Evolutionary conservation across 192 early-diverging fungal genomes (phyloP).

Genomic region (Pilaira anomala): DNA sequence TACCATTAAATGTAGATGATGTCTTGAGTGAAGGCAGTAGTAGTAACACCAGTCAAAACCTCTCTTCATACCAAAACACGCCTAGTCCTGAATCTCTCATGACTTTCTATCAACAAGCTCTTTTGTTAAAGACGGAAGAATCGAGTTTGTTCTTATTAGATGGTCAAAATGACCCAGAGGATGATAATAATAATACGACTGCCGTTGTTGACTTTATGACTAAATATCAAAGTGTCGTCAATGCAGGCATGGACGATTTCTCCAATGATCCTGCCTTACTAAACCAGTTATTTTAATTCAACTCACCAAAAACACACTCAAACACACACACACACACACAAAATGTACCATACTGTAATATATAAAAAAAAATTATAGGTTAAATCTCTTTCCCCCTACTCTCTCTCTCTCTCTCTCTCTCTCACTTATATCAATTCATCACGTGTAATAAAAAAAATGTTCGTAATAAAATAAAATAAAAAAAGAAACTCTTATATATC

Average conservation of each 20-base stretch:
- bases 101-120: conserved; percentile 22
- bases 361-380: background rate
- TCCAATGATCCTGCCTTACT: conserved; percentile 5
- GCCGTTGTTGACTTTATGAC: background rate
- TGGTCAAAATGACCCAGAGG: background rate
- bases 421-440: no score
- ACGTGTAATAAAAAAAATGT: no score
- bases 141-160: background rate
- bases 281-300: conserved; percentile 11
- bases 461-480: conserved; percentile 4
- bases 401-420: no score
- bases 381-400: no score
- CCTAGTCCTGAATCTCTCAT: conserved; percentile 15
- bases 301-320: no score
- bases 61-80: conserved; percentile 1
- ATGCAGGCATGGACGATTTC: conserved; percentile 22
- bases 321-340: no score
- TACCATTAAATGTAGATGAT: background rate
- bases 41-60: conserved; percentile 7
- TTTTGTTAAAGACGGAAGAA: background rate
- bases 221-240: conserved; percentile 21
- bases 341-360: background rate
- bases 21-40: conserved; percentile 5
- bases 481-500: no score
- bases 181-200: background rate